Evolutionary conservation across 345 rosid species (phyloP).

Genomic region (Ricinus communis): DNA sequence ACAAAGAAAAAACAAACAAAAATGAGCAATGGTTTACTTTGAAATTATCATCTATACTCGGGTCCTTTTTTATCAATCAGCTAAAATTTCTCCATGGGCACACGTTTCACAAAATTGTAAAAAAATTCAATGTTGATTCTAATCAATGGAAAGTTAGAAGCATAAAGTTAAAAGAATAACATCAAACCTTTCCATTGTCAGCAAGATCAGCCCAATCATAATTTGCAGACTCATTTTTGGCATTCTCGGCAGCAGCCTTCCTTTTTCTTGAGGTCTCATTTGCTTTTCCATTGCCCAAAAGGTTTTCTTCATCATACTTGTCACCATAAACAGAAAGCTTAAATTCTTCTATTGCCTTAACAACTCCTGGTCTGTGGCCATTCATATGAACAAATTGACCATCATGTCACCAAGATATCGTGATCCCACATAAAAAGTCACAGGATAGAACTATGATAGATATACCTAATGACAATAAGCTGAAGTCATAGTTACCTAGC

Average conservation of each 20-base stretch:
- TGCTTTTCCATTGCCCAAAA: constrained; percentile 38
- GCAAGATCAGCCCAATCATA: constrained; percentile 76
- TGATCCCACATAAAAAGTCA: neutral
- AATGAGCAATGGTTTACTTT: too few relatives aligned
- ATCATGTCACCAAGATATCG: neutral
- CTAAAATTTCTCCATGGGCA: too few relatives aligned
- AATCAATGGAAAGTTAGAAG: neutral
- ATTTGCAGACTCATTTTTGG: constrained; percentile 38
- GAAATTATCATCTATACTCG: too few relatives aligned
- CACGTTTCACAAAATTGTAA: too few relatives aligned
- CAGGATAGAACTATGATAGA: neutral
- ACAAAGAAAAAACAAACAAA: too few relatives aligned
- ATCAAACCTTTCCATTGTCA: constrained; percentile 70
- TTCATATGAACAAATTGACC: constrained; percentile 2
- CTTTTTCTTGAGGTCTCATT: constrained; percentile 62
- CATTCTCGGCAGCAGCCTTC: constrained; percentile 55
- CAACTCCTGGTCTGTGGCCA: constrained; percentile 54
- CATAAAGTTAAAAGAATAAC: constrained; percentile 1
- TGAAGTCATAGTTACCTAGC: constrained; percentile 44
- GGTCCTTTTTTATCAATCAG: too few relatives aligned
- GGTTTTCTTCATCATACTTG: constrained; percentile 52
- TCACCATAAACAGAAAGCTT: constrained; percentile 76
- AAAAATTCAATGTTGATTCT: too few relatives aligned
- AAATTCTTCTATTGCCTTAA: constrained; percentile 70
- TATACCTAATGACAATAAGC: neutral